Evolutionary conservation across 2,329 filamentous ascomycete genomes (phyloP), one percentile per base, ranked within the genome.

Genomic region (Chaetomium sp.): DNA sequence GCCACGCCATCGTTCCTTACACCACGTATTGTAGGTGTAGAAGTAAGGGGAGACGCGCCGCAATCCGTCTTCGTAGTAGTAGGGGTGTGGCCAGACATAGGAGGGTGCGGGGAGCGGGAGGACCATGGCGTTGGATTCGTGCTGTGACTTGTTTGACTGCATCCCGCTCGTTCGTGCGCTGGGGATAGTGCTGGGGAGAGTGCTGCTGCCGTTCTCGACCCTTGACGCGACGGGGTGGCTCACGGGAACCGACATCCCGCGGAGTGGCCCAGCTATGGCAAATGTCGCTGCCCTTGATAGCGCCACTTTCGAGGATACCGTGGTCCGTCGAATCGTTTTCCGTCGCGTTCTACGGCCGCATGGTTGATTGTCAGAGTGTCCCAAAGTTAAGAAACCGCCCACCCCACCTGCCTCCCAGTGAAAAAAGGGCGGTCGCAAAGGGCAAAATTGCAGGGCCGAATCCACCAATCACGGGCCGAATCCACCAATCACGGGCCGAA

Each of bases 1-100:
- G 36, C 86, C 89, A 53, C 92, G 82, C 94, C 94, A 99, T 70
- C 94, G 80, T 73, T 96, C 81, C 73, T 97, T 99, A 76, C 89
- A 94, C 74, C 84, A 90, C 0, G 92, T 96, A 68, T 96, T 95
- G 77, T 96, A 96, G 2, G 91, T 96, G 70, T 80, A 96, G 69
- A 94, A 84, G 69, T 99, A 97, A 3, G 92, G 92, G 44, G 79
- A 79, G 36, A 96, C 87, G 61, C 90, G 85, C 50, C 91, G 86
- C 59, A 99, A 75, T 7, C 89, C 91, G 63, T 87, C 86, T 64
- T 96, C 87, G 59, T 96, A 77, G 65, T 87, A 87, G 72, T 96
- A 97, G 0, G 90, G 91, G 55, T 75, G 73, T 7, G 80, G 81
- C 76, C 74, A 79, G 27, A 72, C 62, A 52, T 73, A 69, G 35